Evolutionary conservation across 495 filamentous ascomycete genomes (phyloP), one percentile per base, ranked within the genome.

Genomic region (Aspergillus conjunctus): DNA sequence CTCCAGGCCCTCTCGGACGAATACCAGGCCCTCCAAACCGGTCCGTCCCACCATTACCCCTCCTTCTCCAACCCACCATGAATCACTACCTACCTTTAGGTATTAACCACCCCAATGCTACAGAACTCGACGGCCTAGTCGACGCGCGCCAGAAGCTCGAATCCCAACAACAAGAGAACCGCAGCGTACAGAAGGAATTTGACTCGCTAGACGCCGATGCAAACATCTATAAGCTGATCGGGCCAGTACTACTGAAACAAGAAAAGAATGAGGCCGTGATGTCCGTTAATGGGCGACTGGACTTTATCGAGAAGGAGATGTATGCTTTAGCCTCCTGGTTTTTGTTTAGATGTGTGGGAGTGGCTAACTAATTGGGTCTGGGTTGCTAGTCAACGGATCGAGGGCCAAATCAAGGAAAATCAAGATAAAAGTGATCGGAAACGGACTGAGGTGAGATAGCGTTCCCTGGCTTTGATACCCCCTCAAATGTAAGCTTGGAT

Each of bases 301-400:
- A 96, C 59, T 98, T 93, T 63, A 98, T 98, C 61, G 83, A 87
- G 64, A 91, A 92, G 68, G 95, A 98, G 66, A 95, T 97, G 94
- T 98, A 73, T 63, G 84, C 66, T 48, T 60, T 5, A 26, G 26
- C 2, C 26, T 26, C 26, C 26, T 5, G 26, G 26, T 26, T 26
- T 26, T 26, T 26, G 26, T 5, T 26, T 26, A 26, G 26, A 26
- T 26, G 26, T 5, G 26, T 26, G 5, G 26, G 5, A 26, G 26
- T 26, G 26, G 26, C 34, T 17, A 39, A 66, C 56, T 52, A 7
- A 51, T 22, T 18, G n/a, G 7, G 37, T 32, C 53, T 22, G 14
- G 43, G 32, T 21, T 20, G 39, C 58, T 59, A 98, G 93, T 62
- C 88, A 89, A 64, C 85, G 94, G 14, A 81, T 96, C 53, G 94